phyloP scores from a whole-genome alignment of 495 filamentous ascomycete genomes.

The Hypomontagnella submonticulosa region DNA sequence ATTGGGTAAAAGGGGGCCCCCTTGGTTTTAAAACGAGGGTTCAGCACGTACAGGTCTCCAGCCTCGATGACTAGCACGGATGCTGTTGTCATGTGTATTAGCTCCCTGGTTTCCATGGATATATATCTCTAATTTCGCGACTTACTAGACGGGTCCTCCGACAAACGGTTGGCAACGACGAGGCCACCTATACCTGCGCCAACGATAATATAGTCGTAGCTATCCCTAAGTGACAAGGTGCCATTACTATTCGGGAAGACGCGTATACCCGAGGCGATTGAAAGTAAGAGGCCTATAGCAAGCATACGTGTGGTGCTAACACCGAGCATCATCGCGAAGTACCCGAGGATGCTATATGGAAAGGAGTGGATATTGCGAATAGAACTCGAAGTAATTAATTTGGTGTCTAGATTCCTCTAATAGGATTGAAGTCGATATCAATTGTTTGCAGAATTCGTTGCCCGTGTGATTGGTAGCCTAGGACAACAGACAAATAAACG shows the following conservation, averaged over 20 bases:
- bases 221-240: constrained; percentile 29
- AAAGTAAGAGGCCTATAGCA: constrained; percentile 22
- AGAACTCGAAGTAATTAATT: not conserved
- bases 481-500: too few species aligned
- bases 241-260: constrained; percentile 24
- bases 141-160: constrained; percentile 54
- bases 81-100: constrained; percentile 44
- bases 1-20: not conserved
- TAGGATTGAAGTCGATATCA: too few species aligned
- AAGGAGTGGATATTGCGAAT: not conserved
- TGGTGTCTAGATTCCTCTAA: too few species aligned
- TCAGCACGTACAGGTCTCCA: constrained; percentile 50
- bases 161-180: constrained; percentile 64
- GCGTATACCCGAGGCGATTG: constrained; percentile 16
- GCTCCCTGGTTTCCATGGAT: not conserved
- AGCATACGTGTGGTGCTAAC: constrained; percentile 6
- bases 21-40: not conserved
- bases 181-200: constrained; percentile 67
- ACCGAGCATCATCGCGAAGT: constrained; percentile 12
- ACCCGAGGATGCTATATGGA: not conserved
- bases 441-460: too few species aligned
- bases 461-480: too few species aligned
- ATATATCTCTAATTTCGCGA: not conserved
- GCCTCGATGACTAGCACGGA: constrained; percentile 58
- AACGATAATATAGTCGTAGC: constrained; percentile 64